Evolutionary conservation across 306 rosid genomes (phyloP), one percentile per base, ranked within the genome.

Genomic region (Canavalia gladiata): DNA sequence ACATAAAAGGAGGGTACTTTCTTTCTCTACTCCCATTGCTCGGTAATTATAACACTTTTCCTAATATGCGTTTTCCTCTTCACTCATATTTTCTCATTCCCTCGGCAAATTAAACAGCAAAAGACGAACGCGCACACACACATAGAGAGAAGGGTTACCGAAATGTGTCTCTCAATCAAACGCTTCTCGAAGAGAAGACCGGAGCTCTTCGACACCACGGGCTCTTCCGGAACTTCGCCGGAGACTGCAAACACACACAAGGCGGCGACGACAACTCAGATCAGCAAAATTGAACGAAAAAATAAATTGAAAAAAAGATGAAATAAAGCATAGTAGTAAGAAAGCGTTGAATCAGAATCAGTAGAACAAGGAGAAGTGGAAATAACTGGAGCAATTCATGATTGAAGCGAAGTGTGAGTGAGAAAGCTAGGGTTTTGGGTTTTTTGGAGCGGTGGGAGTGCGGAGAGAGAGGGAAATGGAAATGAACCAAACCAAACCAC

Each of bases 211-310:
- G 97, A 93, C 75, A 96, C 97, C 39, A 96, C 98, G 5, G 99
- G 99, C 81, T 93, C 99, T 85, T 96, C 98, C 89, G 99, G 99
- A 86, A 96, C 93, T 91, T 96, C 99, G 75, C 99, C 98, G 86
- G 99, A 93, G 81, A 96, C 99, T 96, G 90, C 41, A 85, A 6
- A 6, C 33, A 9, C 63, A 55, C 13, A 34, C 5, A 63, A 55
- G 3, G 76, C 39, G 28, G 66, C 6, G 65, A 52, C 18, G 55
- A 63, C 5, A 55, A 66, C 77, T 55, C 80, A 86, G 84, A 84
- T 90, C 87, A 89, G 86, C 41, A 6, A 79, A 82, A 62, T 4
- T 1, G 7, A 45, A 66, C 55, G 1, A 1, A 45, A 72, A 31
- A 30, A 1, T 5, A 57, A 33, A 71, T 43, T 10, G 47, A 59